Evolutionary conservation across 192 early-diverging fungal genomes (phyloP).

Genomic region (Lobosporangium transversale): DNA sequence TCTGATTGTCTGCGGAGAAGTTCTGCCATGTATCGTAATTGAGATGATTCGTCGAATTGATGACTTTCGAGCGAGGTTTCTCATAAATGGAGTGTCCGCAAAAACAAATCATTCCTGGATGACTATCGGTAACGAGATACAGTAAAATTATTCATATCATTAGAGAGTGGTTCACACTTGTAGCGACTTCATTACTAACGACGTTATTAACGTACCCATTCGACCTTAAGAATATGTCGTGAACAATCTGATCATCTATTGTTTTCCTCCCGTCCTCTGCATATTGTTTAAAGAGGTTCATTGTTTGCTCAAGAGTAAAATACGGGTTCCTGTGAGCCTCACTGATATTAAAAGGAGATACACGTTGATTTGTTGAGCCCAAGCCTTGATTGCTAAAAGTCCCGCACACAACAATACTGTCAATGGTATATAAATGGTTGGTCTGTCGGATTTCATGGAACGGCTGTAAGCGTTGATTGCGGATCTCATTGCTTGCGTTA

Average conservation of each 20-base stretch:
- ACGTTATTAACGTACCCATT: neutral
- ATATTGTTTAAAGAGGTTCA: neutral
- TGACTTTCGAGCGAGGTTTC: neutral
- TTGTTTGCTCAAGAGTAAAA: neutral
- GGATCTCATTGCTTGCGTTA: too few species aligned
- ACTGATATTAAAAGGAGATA: neutral
- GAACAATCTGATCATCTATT: neutral
- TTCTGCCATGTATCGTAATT: neutral
- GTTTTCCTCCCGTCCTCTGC: neutral
- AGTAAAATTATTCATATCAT: neutral
- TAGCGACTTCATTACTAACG: neutral
- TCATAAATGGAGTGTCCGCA: neutral
- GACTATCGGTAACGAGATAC: neutral
- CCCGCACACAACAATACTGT: constrained; percentile 2
- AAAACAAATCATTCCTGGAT: too few species aligned
- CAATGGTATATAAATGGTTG: neutral
- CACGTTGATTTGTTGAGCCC: neutral
- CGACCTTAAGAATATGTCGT: neutral
- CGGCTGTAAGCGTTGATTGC: neutral
- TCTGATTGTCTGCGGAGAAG: too few species aligned
- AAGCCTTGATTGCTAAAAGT: neutral
- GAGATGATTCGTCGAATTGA: neutral
- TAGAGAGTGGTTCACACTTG: neutral
- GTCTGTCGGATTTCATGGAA: neutral
- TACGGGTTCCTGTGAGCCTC: neutral